Percentiles rank a stretch among this genome's conserved stretches.
phyloP scores from a whole-genome alignment of 805 yeast genomes.

The Cyberlindnera euphorbiae region DNA sequence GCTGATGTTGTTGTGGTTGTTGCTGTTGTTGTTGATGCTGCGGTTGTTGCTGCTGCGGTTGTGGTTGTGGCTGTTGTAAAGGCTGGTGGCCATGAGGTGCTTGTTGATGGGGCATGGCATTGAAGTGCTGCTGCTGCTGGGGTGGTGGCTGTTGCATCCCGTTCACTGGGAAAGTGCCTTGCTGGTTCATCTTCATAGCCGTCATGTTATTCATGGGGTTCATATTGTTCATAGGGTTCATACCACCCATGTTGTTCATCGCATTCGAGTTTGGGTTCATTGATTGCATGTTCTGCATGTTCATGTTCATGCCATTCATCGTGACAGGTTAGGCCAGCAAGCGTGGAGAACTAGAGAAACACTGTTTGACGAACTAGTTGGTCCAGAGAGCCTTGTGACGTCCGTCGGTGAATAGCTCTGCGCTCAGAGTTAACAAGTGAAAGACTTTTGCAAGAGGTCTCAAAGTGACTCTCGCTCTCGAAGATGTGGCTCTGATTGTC shows the following conservation, averaged over 20 bases:
- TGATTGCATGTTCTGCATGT: slow-evolving; percentile 6
- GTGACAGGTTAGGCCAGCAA: background rate
- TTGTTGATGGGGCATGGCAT: slow-evolving; percentile 1
- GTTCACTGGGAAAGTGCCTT: background rate
- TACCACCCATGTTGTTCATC: slow-evolving; percentile 9
- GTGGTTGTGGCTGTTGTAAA: slow-evolving; percentile 7
- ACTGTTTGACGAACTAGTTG: no score
- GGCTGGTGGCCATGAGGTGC: no score
- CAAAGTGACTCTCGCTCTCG: no score
- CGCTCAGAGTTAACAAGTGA: no score
- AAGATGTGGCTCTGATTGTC: no score
- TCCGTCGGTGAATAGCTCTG: no score
- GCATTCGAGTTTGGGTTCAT: slow-evolving; percentile 11
- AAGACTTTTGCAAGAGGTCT: no score
- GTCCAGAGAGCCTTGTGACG: no score
- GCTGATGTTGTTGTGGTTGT: slow-evolving; percentile 1
- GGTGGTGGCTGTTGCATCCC: slow-evolving; percentile 6
- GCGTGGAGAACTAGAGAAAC: no score
- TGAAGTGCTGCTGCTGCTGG: slow-evolving; percentile 5
- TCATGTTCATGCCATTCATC: slow-evolving; percentile 13
- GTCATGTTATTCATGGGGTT: slow-evolving; percentile 6
- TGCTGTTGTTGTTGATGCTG: slow-evolving; percentile 2
- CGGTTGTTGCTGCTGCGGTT: slow-evolving; percentile 4
- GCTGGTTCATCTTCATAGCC: slow-evolving; percentile 4
- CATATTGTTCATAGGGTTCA: slow-evolving; percentile 2